Conservation (phyloP, 2,329 filamentous ascomycete genomes). For the Huntiella moniliformis region DNA sequence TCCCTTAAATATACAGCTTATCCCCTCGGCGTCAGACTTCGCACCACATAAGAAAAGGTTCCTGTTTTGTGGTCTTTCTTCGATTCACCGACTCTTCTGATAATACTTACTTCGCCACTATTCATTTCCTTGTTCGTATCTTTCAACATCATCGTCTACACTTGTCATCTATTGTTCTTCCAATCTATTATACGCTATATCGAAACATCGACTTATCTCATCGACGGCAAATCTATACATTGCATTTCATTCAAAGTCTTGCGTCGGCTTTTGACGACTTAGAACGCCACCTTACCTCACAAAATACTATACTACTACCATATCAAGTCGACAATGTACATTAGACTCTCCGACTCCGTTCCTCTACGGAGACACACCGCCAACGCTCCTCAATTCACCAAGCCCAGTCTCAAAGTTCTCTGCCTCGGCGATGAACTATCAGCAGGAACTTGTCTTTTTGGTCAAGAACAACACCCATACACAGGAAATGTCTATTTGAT, state of each 20-base stretch:
- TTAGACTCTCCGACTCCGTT: constrained; percentile 3
- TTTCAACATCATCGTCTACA: background rate
- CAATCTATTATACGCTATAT: too few species aligned
- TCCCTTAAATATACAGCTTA: too few species aligned
- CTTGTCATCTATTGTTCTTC: background rate
- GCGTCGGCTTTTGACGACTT: background rate
- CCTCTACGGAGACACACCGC: background rate
- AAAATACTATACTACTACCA: background rate
- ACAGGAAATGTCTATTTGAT: constrained; percentile 26
- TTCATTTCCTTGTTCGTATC: background rate
- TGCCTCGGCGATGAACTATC: constrained; percentile 36
- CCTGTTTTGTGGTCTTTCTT: background rate
- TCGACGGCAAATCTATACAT: too few species aligned
- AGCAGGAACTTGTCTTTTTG: constrained; percentile 41
- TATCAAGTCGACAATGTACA: constrained; percentile 6
- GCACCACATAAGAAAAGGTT: too few species aligned
- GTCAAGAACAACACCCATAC: constrained; percentile 31
- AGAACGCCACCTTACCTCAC: background rate
- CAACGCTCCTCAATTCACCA: background rate
- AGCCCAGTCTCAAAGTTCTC: constrained; percentile 29
- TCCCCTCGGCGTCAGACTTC: too few species aligned
- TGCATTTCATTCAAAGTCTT: background rate
- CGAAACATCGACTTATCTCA: too few species aligned
- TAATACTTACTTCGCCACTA: too few species aligned
- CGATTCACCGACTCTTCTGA: too few species aligned